Base-by-base conservation (phyloP, 345 rosid species). In the Limnanthes douglasii region DNA sequence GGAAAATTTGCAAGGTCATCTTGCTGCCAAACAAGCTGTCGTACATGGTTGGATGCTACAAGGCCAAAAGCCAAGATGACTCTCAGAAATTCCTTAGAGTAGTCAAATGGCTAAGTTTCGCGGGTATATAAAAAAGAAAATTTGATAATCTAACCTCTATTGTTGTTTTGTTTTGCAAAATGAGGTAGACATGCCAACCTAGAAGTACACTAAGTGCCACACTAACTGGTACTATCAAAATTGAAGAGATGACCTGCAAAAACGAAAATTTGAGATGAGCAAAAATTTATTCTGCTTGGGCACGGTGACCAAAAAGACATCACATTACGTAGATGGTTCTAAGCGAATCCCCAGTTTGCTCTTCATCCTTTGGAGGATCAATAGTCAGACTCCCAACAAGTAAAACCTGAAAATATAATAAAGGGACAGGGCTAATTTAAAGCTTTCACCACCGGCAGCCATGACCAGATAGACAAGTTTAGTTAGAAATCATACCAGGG, bases 181-280 rank as follows among this genome's bases (percentile, higher is more conserved):
- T 53, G 34, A 85, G 96, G 59, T 69, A 80, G 46, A 85, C 56
- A 57, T 80, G 94, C 96, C 94, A 81, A 54, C 81, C 84, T 34
- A 86, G 65, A 31, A 86, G 86, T 60, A 78, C 68, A 15, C 77
- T 51, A 40, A 85, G 60, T 4, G 83, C 82, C 3, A 68, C 17
- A 45, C 64, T 73, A 25, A 80, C 21, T 26, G 94, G 86, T 39
- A 74, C 60, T 8, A 85, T 65, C 64, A 85, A 55, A 51, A 80
- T 53, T 22, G 66, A 72, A 33, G 83, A 77, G 43, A 85, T 45
- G 39, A 85, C 77, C 96, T 86, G 84, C n/a, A n/a, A 25, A 52
- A 41, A 34, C 8, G 10, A 17, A 8, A 53, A 56, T 23, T 21
- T 3, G 29, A 16, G 21, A 41, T 34, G 4, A 45, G 48, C 34